These are phyloP conservation scores for Amniculicola lignicola DNA, from an alignment of 495 filamentous ascomycete species.

Conservation along the genomic window DNA sequence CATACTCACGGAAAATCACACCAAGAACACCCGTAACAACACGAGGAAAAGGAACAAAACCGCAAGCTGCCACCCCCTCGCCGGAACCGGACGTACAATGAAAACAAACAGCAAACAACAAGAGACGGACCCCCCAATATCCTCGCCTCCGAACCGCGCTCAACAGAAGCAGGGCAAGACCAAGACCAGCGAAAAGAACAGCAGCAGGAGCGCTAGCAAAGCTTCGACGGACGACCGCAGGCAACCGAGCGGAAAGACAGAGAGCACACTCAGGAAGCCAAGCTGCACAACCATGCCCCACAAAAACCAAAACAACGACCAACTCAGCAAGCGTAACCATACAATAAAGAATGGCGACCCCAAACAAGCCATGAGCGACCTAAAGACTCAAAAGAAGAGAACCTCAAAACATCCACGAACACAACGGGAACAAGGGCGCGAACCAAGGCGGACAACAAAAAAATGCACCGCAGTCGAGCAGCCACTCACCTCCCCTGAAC, in stretches of 20 bases:
- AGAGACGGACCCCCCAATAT: slow-evolving; percentile 75
- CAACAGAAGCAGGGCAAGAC: slow-evolving; percentile 63
- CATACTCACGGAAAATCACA: slow-evolving; percentile 68
- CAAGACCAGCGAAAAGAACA: slow-evolving; percentile 67
- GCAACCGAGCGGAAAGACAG: slow-evolving; percentile 59
- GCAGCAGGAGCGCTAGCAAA: slow-evolving; percentile 38
- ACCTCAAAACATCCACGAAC: no score
- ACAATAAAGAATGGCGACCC: no score
- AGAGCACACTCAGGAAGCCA: slow-evolving; percentile 77
- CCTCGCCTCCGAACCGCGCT: slow-evolving; percentile 66
- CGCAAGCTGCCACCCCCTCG: slow-evolving; percentile 61
- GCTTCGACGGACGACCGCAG: slow-evolving; percentile 42
- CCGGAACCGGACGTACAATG: slow-evolving; percentile 76
- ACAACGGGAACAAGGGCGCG: no score
- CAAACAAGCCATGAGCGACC: no score
- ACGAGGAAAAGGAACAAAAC: slow-evolving; percentile 64
- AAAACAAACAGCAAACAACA: slow-evolving; percentile 85
- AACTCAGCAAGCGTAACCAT: no score
- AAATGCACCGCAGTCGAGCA: no score
- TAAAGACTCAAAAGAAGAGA: no score
- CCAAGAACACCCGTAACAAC: slow-evolving; percentile 67
- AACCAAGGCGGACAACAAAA: no score
- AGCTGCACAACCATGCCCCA: slow-evolving; percentile 68
- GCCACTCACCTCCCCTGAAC: no score
- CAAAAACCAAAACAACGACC: slow-evolving; percentile 69